Conservation (phyloP, 164 flowering plant species). For the Vitis vinifera region DNA sequence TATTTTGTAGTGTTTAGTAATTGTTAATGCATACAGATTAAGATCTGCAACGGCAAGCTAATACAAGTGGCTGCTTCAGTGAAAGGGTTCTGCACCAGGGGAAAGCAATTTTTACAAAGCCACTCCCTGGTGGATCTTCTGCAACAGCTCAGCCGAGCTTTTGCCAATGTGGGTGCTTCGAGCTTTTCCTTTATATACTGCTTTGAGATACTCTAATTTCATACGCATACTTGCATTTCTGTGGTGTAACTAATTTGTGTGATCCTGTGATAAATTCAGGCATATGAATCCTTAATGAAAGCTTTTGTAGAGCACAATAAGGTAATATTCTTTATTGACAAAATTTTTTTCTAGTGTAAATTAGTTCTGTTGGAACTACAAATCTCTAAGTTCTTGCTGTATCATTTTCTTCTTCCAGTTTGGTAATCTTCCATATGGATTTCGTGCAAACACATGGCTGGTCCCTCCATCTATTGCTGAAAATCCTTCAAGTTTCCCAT, state of each 20-base stretch:
- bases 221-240: too few relatives aligned
- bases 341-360: not conserved
- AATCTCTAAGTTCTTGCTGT: constrained; percentile 1
- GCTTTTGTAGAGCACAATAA: constrained; percentile 91
- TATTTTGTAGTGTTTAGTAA: not conserved
- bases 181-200: not conserved
- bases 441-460: constrained; percentile 95
- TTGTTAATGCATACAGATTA: constrained; percentile 51
- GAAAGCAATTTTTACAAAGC: constrained; percentile 60
- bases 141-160: constrained; percentile 88
- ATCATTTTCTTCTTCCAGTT: constrained; percentile 48
- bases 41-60: constrained; percentile 89
- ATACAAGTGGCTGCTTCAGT: constrained; percentile 69
- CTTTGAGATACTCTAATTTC: not conserved
- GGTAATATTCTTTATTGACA: constrained; percentile 36
- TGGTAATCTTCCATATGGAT: constrained; percentile 97
- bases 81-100: constrained; percentile 76
- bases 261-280: constrained; percentile 50
- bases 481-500: constrained; percentile 50
- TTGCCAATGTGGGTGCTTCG: constrained; percentile 68
- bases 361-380: not conserved
- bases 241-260: constrained; percentile 1
- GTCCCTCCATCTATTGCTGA: constrained; percentile 67
- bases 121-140: constrained; percentile 82
- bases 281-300: constrained; percentile 83